Conservation (phyloP, 345 rosid species). For the Eucalyptus brandiana region DNA sequence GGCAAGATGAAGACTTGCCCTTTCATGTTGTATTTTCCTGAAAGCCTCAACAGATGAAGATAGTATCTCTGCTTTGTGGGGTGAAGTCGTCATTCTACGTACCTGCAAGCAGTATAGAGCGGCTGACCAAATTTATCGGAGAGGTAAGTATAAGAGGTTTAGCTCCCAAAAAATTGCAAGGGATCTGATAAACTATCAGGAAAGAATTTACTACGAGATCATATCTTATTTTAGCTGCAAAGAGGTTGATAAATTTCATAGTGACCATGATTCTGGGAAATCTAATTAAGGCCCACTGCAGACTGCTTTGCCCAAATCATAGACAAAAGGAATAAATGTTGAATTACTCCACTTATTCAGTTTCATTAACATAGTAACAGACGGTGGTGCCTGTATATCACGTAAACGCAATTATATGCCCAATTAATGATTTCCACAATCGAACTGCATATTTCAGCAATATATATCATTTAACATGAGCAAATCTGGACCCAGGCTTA, state of each 20-base stretch:
- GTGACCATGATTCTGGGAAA: neutral
- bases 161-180: neutral
- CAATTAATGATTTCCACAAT: neutral
- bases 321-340: neutral
- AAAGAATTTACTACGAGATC: neutral
- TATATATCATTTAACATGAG: neutral
- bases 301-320: neutral
- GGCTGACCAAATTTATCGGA: neutral
- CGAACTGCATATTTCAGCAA: neutral
- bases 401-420: neutral
- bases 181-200: neutral
- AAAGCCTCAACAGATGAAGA: constrained; percentile 73
- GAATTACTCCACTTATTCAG: neutral
- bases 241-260: neutral
- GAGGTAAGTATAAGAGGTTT: neutral
- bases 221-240: neutral
- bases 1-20: constrained; percentile 19
- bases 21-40: constrained; percentile 58
- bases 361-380: neutral
- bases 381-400: neutral
- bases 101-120: constrained; percentile 35
- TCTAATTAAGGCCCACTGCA: neutral
- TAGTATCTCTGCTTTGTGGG: constrained; percentile 65
- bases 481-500: constrained; percentile 10
- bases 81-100: constrained; percentile 64